Conservation (phyloP, 805 yeast genomes). For the Metschnikowia lochheadii region DNA sequence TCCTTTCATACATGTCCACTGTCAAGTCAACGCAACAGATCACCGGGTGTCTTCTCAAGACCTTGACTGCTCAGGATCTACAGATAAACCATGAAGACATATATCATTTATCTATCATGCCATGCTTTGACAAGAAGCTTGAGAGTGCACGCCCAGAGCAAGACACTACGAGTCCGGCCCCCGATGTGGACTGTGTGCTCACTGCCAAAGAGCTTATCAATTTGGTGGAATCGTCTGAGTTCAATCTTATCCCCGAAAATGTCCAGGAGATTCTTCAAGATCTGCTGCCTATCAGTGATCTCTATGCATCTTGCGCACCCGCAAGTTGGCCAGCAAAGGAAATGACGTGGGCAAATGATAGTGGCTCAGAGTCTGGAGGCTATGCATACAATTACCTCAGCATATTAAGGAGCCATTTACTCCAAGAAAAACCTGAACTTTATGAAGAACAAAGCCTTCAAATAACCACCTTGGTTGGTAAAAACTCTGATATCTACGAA, state of each 20-base stretch:
- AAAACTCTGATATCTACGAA: constrained; percentile 75
- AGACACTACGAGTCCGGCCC: constrained; percentile 5
- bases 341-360: constrained; percentile 67
- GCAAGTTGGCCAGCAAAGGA: constrained; percentile 54
- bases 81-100: constrained; percentile 36
- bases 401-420: constrained; percentile 28
- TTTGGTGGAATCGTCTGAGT: constrained; percentile 54
- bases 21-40: constrained; percentile 92
- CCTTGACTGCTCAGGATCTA: constrained; percentile 34
- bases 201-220: constrained; percentile 86
- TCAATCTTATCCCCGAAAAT: constrained; percentile 23
- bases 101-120: constrained; percentile 88
- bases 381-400: constrained; percentile 68
- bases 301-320: constrained; percentile 46
- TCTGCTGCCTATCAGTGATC: constrained; percentile 9
- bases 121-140: constrained; percentile 93
- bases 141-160: constrained; percentile 85
- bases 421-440: constrained; percentile 15
- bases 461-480: constrained; percentile 51
- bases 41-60: constrained; percentile 74
- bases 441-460: constrained; percentile 19
- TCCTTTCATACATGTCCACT: constrained; percentile 64
- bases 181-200: constrained; percentile 89
- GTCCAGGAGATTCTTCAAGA: constrained; percentile 1
- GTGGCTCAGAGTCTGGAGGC: constrained; percentile 88